Evolutionary conservation across 768 basidiomycete genomes (phyloP), one percentile per base, ranked within the genome.

Genomic region (Xerocomellus amylosporus): DNA sequence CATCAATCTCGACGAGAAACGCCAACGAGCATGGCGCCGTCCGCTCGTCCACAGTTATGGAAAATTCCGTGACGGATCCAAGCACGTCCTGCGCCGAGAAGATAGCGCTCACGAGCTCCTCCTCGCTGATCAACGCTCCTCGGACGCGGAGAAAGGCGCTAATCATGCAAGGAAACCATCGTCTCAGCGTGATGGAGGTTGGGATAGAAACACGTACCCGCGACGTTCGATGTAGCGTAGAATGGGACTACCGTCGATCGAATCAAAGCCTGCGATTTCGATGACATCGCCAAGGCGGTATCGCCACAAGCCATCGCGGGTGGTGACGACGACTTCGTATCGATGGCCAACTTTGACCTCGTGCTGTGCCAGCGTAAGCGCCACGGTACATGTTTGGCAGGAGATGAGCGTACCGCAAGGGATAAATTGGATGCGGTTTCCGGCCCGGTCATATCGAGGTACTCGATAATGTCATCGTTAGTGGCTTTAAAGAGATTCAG

Each of bases 201-300:
- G 17, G 20, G 20, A 44, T n/a, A 28, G 31, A 33, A 36, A 22
- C 1, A 13, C 55, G 26, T 49, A 65, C 64, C 58, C 53, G 10
- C 59, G 53, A 2, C 61, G 64, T 24, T 66, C 61, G 7, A 66
- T 49, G 36, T 53, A 66, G 34, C 55, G 59, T 30, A 63, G 19
- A 10, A 66, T 54, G 4, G 64, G 64, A 20, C 49, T 42, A 20
- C 61, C 64, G n/a, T 65, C 64, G 3, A 17, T 22, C 2, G 64
- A 50, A 41, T 62, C 52, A 47, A 63, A 60, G 2, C 61, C 64
- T 4, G 41, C 38, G 22, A 63, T 22, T 36, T 65, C 58, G 12
- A 63, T 22, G 34, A 65, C 49, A 41, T 65, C 64, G 4, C 64
- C 64, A 3, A 63, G 58, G 14, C 64, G 60, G n/a, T 66, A 61